Conservation (phyloP, 1,139 yeast species). For the Diutina neorugosa region DNA sequence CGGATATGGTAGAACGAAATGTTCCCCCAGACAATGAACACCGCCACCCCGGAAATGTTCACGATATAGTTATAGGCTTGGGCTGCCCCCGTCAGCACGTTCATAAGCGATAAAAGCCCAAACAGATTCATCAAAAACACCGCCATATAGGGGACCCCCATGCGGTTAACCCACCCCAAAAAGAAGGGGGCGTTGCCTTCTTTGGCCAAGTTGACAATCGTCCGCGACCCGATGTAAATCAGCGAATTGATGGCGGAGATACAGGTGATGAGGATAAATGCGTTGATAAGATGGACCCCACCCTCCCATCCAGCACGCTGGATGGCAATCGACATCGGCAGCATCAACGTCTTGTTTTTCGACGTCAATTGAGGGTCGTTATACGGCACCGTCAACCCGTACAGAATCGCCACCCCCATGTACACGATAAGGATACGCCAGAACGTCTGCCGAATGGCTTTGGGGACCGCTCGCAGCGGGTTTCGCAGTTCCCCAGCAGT, state of each 20-base stretch:
- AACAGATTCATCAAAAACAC: constrained; percentile 34
- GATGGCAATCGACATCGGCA: constrained; percentile 35
- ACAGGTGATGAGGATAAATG: constrained; percentile 39
- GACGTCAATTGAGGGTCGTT: constrained; percentile 25
- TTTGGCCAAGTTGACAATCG: constrained; percentile 37
- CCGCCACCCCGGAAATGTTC: constrained; percentile 43
- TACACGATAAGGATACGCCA: constrained; percentile 41
- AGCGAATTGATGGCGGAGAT: constrained; percentile 43
- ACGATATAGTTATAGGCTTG: constrained; percentile 42
- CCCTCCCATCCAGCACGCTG: constrained; percentile 35
- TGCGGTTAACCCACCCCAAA: constrained; percentile 27
- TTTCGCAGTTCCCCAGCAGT: constrained; percentile 46
- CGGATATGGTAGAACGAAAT: constrained; percentile 33
- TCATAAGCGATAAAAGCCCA: constrained; percentile 40
- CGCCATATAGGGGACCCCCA: constrained; percentile 40
- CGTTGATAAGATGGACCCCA: constrained; percentile 39
- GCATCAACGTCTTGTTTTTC: constrained; percentile 16
- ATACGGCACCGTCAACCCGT: constrained; percentile 45
- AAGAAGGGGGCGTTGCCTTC: constrained; percentile 39
- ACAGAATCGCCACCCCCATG: constrained; percentile 40
- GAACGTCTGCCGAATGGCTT: constrained; percentile 46
- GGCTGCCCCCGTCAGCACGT: constrained; percentile 40
- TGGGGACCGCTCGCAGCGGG: constrained; percentile 44
- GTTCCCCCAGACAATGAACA: constrained; percentile 41
- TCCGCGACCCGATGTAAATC: constrained; percentile 39